Percentiles rank a stretch among this genome's conserved stretches.
These are phyloP conservation scores for Hamigera avellanea DNA, from an alignment of 495 filamentous ascomycete species.

Conservation along the genomic window DNA sequence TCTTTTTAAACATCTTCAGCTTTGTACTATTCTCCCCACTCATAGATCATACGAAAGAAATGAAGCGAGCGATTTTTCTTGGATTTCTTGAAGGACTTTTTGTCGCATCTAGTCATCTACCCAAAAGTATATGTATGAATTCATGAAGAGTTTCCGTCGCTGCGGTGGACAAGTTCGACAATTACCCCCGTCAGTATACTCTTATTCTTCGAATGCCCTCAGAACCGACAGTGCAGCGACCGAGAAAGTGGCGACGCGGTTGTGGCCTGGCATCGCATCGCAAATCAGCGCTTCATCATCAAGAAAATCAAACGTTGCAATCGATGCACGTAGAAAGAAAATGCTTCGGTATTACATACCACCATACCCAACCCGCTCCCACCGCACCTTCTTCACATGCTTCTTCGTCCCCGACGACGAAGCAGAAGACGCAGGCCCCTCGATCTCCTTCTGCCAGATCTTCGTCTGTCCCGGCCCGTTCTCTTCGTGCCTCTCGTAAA, in stretches of 20 bases:
- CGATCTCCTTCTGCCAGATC: constrained; percentile 26
- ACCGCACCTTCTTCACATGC: constrained; percentile 35
- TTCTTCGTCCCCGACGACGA: constrained; percentile 16
- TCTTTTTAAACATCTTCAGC: constrained; percentile 5
- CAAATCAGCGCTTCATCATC: constrained; percentile 2
- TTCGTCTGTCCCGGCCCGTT: constrained; percentile 20
- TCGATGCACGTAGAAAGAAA: neutral
- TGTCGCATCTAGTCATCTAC: no score
- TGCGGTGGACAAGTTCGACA: no score
- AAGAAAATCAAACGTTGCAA: neutral
- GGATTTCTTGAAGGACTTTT: no score
- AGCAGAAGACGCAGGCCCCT: no score
- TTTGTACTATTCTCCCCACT: no score
- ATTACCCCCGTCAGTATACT: no score
- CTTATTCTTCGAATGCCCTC: constrained; percentile 49
- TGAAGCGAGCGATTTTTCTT: no score
- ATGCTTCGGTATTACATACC: constrained; percentile 21
- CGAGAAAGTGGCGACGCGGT: constrained; percentile 38
- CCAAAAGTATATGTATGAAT: no score
- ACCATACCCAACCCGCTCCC: constrained; percentile 36
- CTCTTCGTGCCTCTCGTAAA: constrained; percentile 22
- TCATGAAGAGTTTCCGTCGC: no score
- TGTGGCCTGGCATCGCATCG: constrained; percentile 25
- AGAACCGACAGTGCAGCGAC: constrained; percentile 49
- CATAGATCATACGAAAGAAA: no score